Evolutionary conservation across 139 green algal species (phyloP).

Genomic region (Chlamydomonas sphaeroides): DNA sequence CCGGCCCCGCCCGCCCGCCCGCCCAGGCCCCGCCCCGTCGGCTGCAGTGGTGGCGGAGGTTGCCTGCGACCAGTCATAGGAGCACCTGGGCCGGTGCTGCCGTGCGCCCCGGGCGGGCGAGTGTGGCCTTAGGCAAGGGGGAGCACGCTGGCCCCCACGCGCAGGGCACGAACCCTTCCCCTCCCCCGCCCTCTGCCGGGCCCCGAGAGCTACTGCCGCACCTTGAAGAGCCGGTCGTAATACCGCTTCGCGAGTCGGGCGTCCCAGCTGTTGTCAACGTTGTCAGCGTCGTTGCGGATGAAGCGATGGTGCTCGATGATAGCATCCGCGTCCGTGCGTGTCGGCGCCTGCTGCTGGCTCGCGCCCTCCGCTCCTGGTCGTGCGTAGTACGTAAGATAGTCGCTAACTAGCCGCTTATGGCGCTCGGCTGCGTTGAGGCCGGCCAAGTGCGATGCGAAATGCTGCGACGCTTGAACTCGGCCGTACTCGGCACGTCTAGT

Average conservation of each 20-base stretch:
- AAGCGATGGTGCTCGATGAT: conserved; percentile 73
- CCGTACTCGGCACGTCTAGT: not conserved
- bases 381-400: conserved; percentile 59
- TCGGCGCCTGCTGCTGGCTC: not conserved
- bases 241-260: conserved; percentile 79
- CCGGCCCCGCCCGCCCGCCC: no score
- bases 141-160: no score
- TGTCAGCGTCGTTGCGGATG: conserved; percentile 74
- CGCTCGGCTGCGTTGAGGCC: conserved; percentile 72
- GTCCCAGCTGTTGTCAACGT: conserved; percentile 69
- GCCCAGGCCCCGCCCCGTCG: no score
- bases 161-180: no score
- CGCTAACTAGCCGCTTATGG: conserved; percentile 64
- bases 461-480: conserved; percentile 5
- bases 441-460: conserved; percentile 36
- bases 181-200: no score
- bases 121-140: no score
- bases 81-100: no score
- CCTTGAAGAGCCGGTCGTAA: conserved; percentile 88
- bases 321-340: conserved; percentile 64
- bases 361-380: not conserved
- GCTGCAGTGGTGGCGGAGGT: no score
- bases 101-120: no score
- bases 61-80: no score
- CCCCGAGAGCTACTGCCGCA: not conserved